Evolutionary conservation across 164 flowering plant species (phyloP), one percentile per base, ranked within the genome.

Genomic region (Hamamelis virginiana): DNA sequence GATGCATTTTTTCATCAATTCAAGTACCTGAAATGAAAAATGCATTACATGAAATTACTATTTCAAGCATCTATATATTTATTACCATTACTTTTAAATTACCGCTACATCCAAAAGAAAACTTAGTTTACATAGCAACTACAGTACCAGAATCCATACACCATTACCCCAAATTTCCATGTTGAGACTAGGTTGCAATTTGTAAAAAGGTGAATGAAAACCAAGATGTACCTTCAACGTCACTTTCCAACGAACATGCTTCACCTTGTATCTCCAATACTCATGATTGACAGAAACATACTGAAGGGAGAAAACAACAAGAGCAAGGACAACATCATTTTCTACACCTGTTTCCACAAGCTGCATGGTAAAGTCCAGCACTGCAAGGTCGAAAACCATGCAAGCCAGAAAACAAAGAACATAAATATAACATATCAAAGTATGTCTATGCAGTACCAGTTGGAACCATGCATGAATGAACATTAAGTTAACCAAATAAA

Each of bases 231-330:
- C 96, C 95, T 92, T 92, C 68, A 87, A 44, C 33, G 91, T 92
- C 74, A 95, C 88, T 79, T 78, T 81, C 99, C 97, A 95, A 43
- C 92, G 89, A 65, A 77, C 80, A 80, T 85, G 79, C 81, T 84
- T 91, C 77, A 75, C 76, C 75, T 85, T 92, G 80, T 88, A 91
- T 71, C 87, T 92, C 97, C 99, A 92, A 69, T 78, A 81, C 73
- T 89, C 99, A 71, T 95, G 97, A 74, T 91, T 92, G 48, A 92
- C 91, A 8, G 92, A 86, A 69, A 91, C 83, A 83, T 87, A 92
- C 72, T 92, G 97, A 63, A 95, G 80, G 25, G 81, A 85, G 77
- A 92, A 91, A 26, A 86, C 84, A 69, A 88, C 73, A 52, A 92
- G 83, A 45, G 91, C 85, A 41, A 81, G 60, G 51, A 83, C 82